Evolutionary conservation across 140 eudicot genomes (phyloP).

Genomic region (Cichorium intybus): DNA sequence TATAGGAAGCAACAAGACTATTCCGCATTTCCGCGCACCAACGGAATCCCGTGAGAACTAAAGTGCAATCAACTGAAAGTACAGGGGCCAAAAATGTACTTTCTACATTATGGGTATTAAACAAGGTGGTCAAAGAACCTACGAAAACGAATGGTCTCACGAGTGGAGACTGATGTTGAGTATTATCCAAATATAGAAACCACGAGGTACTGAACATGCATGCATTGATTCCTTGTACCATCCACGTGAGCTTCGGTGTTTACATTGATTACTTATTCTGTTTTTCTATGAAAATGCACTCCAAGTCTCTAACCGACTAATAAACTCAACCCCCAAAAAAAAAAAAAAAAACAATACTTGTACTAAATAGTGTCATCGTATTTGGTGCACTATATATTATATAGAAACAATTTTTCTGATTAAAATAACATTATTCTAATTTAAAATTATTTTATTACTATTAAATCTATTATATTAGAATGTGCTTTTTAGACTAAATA

Average conservation of each 20-base stretch:
- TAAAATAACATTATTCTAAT: no score
- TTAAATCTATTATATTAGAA: no score
- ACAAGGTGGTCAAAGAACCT: constrained; percentile 37
- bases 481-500: no score
- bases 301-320: no score
- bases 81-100: constrained; percentile 8
- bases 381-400: no score
- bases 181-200: constrained; percentile 18
- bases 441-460: no score
- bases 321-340: no score
- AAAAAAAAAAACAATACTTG: no score
- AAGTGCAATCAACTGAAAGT: background rate
- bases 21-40: background rate
- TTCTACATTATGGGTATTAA: background rate
- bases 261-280: background rate
- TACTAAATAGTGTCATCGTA: no score
- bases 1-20: background rate
- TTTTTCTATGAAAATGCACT: no score
- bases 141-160: constrained; percentile 28
- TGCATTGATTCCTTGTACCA: constrained; percentile 15
- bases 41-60: background rate
- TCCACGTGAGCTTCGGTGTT: background rate
- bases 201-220: constrained; percentile 43
- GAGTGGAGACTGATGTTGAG: constrained; percentile 22
- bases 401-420: no score